Conservation (phyloP, 2,329 filamentous ascomycete genomes). For the Pleurostoma richardsiae region DNA sequence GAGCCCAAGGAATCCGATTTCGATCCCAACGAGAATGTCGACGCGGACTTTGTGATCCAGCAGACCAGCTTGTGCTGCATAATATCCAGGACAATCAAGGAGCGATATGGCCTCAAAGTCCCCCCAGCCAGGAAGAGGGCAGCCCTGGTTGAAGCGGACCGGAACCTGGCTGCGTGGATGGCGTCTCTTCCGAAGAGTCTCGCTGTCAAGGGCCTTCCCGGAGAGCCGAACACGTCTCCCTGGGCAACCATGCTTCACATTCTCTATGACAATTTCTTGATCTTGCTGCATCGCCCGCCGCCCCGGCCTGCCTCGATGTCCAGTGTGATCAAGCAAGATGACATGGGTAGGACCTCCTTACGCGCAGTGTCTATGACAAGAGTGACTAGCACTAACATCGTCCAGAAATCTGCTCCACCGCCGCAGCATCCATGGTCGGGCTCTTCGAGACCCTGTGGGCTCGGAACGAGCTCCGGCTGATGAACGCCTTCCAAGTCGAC, state of each 20-base stretch:
- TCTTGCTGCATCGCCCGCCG: slow-evolving; percentile 35
- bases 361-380: slow-evolving; percentile 20
- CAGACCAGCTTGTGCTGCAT: slow-evolving; percentile 36
- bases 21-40: slow-evolving; percentile 30
- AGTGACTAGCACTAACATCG: background rate
- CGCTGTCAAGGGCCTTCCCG: slow-evolving; percentile 25
- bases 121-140: background rate
- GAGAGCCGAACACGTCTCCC: slow-evolving; percentile 31
- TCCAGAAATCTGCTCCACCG: background rate
- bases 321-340: slow-evolving; percentile 35
- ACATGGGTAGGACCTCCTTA: slow-evolving; percentile 37
- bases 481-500: slow-evolving; percentile 20
- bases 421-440: background rate
- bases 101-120: background rate
- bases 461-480: background rate
- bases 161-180: background rate
- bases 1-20: slow-evolving; percentile 32
- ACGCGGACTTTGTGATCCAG: slow-evolving; percentile 34
- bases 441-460: background rate
- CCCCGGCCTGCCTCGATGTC: slow-evolving; percentile 33
- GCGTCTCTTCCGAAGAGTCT: slow-evolving; percentile 16
- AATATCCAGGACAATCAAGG: slow-evolving; percentile 29
- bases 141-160: background rate
- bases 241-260: slow-evolving; percentile 37
- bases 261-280: slow-evolving; percentile 38